phyloP scores from a whole-genome alignment of 305 asterid genomes.

The Ilex paraguariensis region DNA sequence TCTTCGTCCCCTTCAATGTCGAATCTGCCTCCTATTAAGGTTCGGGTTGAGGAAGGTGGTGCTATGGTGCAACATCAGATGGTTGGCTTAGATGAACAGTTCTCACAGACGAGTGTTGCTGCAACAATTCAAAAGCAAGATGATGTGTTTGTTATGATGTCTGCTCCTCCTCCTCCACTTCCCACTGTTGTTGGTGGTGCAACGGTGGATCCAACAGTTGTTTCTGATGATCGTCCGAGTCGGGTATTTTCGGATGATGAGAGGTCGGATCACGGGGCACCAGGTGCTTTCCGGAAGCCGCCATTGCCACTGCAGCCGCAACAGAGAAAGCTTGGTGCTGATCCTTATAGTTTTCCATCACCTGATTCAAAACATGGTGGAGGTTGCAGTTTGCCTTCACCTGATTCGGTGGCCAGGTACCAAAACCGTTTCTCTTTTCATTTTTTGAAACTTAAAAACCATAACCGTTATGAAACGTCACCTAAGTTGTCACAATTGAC shows the following conservation, averaged over 20 bases:
- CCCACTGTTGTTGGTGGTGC: conserved; percentile 14
- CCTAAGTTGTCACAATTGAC: too few relatives aligned
- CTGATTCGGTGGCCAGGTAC: conserved; percentile 75
- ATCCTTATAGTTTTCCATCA: conserved; percentile 45
- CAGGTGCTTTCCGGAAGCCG: conserved; percentile 38
- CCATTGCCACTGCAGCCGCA: conserved; percentile 63
- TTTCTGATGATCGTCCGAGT: conserved; percentile 23
- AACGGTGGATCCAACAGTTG: conserved; percentile 13
- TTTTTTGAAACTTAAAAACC: neutral
- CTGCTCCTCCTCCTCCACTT: conserved; percentile 20
- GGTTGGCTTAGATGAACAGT: conserved; percentile 50
- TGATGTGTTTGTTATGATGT: conserved; percentile 10
- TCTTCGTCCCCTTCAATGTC: conserved; percentile 54
- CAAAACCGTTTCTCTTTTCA: neutral
- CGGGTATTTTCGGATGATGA: conserved; percentile 43
- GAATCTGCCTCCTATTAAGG: conserved; percentile 53
- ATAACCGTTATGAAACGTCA: too few relatives aligned
- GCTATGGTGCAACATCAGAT: conserved; percentile 15
- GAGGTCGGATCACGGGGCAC: conserved; percentile 37
- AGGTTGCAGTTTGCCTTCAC: conserved; percentile 54
- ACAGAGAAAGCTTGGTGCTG: conserved; percentile 51
- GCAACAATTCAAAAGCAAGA: conserved; percentile 20
- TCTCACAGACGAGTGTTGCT: conserved; percentile 39
- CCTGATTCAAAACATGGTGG: conserved; percentile 65
- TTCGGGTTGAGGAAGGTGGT: conserved; percentile 31